These are phyloP conservation scores for Lagenidium sp. DNA, from an alignment of 352 stramenopile genomes.

Conservation along the genomic window DNA sequence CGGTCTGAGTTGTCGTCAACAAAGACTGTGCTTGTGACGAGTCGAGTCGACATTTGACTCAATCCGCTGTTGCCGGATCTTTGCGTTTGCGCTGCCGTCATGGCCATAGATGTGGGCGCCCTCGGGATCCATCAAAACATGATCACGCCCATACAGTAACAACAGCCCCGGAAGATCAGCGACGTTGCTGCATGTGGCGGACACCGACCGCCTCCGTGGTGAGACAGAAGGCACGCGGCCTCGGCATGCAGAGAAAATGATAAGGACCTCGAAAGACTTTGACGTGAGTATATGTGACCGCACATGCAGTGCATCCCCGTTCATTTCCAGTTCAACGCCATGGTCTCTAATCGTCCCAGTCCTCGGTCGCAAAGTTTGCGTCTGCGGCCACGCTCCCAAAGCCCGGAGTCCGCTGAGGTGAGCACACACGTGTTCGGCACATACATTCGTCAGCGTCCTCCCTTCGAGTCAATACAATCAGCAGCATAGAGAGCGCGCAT, in stretches of 20 bases:
- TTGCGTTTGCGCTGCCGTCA: no score
- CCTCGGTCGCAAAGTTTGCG: slow-evolving; percentile 54
- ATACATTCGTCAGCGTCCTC: neutral
- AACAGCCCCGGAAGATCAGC: slow-evolving; percentile 50
- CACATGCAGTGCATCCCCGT: no score
- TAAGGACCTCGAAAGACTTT: neutral
- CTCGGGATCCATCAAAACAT: slow-evolving; percentile 37
- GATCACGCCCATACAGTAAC: slow-evolving; percentile 35
- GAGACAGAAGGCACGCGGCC: slow-evolving; percentile 39
- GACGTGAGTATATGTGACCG: neutral
- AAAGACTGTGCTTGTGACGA: slow-evolving; percentile 63
- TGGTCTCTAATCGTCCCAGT: slow-evolving; percentile 54
- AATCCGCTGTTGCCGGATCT: no score
- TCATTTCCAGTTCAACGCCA: no score
- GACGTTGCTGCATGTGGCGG: slow-evolving; percentile 36
- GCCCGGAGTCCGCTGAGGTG: slow-evolving; percentile 4
- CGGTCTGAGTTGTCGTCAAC: slow-evolving; percentile 19
- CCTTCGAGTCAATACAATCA: neutral
- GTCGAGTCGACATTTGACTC: no score
- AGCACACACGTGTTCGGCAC: neutral
- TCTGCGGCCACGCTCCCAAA: slow-evolving; percentile 44
- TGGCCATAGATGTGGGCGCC: slow-evolving; percentile 48
- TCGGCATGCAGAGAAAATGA: slow-evolving; percentile 21
- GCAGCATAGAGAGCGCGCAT: slow-evolving; percentile 1
- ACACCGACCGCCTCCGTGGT: slow-evolving; percentile 36